A percentile compares a stretch with the other conserved stretches of the same genome.
Evolutionary conservation across 2,329 filamentous ascomycete species (phyloP).

Genomic region (Aspergillus ochraceus): DNA sequence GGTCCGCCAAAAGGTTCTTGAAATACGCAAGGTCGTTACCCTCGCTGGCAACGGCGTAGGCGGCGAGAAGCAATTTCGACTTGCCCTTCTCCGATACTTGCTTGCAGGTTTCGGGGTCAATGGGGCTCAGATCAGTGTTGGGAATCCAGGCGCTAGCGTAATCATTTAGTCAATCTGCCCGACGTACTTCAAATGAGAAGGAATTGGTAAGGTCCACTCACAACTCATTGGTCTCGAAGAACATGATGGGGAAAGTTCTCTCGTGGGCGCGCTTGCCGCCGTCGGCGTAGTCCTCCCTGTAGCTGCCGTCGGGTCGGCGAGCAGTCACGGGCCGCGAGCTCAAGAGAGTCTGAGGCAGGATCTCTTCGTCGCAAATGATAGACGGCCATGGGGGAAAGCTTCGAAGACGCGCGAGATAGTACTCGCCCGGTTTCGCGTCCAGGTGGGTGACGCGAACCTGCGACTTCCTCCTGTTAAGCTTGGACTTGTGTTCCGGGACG

Average conservation of each 20-base stretch:
- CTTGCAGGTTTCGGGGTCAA: slow-evolving; percentile 72
- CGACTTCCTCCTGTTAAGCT: slow-evolving; percentile 82
- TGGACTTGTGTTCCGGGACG: slow-evolving; percentile 66
- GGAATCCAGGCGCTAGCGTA: slow-evolving; percentile 77
- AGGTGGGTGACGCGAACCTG: slow-evolving; percentile 69
- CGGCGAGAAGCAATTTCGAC: slow-evolving; percentile 76
- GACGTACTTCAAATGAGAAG: slow-evolving; percentile 3
- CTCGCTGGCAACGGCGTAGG: slow-evolving; percentile 78
- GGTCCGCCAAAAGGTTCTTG: slow-evolving; percentile 70
- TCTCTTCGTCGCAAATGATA: slow-evolving; percentile 89
- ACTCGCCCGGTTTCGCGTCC: slow-evolving; percentile 84
- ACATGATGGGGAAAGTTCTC: slow-evolving; percentile 92
- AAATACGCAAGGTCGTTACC: slow-evolving; percentile 76
- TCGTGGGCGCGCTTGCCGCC: slow-evolving; percentile 83
- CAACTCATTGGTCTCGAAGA: slow-evolving; percentile 94
- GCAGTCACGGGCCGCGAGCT: slow-evolving; percentile 81
- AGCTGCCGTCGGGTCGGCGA: slow-evolving; percentile 77
- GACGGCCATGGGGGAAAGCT: slow-evolving; percentile 94
- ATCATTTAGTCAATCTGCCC: slow-evolving; percentile 16
- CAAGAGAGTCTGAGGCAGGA: slow-evolving; percentile 79
- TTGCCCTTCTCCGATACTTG: slow-evolving; percentile 68
- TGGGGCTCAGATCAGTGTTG: slow-evolving; percentile 77
- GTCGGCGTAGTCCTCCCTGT: slow-evolving; percentile 82
- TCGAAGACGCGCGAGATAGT: slow-evolving; percentile 90
- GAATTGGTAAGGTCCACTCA: slow-evolving; percentile 54